Conservation (phyloP, 2,329 filamentous ascomycete species). For the Beauveria scarabaeidicola region DNA sequence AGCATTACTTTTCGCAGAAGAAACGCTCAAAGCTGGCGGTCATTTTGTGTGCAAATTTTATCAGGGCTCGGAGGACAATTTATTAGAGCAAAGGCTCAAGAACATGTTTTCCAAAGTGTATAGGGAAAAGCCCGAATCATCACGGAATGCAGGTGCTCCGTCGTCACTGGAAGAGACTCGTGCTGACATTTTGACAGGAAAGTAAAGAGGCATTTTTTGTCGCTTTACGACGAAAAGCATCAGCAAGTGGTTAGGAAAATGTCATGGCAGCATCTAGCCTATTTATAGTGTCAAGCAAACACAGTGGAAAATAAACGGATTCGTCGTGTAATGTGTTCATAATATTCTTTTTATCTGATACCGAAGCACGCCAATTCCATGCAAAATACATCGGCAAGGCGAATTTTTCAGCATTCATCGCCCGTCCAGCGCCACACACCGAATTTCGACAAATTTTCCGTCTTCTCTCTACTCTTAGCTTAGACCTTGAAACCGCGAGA, state of each 20-base stretch:
- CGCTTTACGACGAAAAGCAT: slow-evolving; percentile 57
- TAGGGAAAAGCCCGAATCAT: slow-evolving; percentile 86
- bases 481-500: slow-evolving; percentile 99
- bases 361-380: slow-evolving; percentile 40
- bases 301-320: background rate
- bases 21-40: slow-evolving; percentile 72
- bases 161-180: background rate
- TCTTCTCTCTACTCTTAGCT: slow-evolving; percentile 25
- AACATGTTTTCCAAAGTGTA: slow-evolving; percentile 72
- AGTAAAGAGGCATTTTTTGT: slow-evolving; percentile 78
- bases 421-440: slow-evolving; percentile 16
- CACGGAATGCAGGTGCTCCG: slow-evolving; percentile 60
- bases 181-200: slow-evolving; percentile 21
- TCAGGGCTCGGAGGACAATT: slow-evolving; percentile 78
- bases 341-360: slow-evolving; percentile 30
- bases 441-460: background rate
- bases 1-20: slow-evolving; percentile 75
- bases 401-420: slow-evolving; percentile 22
- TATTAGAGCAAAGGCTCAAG: slow-evolving; percentile 64
- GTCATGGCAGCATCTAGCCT: background rate
- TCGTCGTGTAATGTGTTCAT: slow-evolving; percentile 8
- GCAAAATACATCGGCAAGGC: slow-evolving; percentile 29
- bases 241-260: background rate
- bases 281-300: slow-evolving; percentile 23
- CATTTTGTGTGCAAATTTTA: slow-evolving; percentile 98